phyloP scores from a whole-genome alignment of 2,329 filamentous ascomycete species.

The Cytospora schulzeri region DNA sequence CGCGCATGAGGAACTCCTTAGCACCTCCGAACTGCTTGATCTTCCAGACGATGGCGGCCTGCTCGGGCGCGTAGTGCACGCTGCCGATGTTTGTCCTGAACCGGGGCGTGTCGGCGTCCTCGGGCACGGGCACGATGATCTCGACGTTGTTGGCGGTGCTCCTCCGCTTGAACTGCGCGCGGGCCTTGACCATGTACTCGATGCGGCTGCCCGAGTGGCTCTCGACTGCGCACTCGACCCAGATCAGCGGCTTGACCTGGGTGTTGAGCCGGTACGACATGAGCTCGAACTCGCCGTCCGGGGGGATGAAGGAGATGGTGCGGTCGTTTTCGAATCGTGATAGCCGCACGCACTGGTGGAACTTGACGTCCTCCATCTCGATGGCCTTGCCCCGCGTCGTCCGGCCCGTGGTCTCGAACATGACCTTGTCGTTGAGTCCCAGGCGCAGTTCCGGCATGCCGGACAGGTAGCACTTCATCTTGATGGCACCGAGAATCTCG shows the following conservation, averaged over 20 bases:
- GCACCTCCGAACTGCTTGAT: conserved; percentile 99
- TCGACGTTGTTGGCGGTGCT: conserved; percentile 99
- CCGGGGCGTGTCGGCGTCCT: conserved; percentile 92
- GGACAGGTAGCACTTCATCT: conserved; percentile 99
- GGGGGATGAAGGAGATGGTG: conserved; percentile 98
- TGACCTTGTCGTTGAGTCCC: conserved; percentile 97
- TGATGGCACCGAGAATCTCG: conserved; percentile 94
- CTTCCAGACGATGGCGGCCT: conserved; percentile 98
- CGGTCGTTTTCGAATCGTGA: conserved; percentile 97
- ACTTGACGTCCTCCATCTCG: conserved; percentile 99
- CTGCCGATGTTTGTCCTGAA: conserved; percentile 97
- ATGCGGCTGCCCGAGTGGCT: conserved; percentile 93
- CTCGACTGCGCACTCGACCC: conserved; percentile 97
- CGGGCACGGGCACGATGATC: conserved; percentile 94
- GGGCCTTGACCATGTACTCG: conserved; percentile 99
- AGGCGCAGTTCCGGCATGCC: conserved; percentile 96
- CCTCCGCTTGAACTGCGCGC: conserved; percentile 95
- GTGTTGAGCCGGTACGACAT: conserved; percentile 99
- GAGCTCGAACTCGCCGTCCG: conserved; percentile 97
- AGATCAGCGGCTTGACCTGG: conserved; percentile 96
- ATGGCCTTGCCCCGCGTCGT: conserved; percentile 95
- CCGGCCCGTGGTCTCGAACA: conserved; percentile 97
- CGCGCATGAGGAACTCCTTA: conserved; percentile 98
- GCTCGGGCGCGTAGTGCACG: conserved; percentile 96
- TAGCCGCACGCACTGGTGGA: conserved; percentile 95